These are phyloP conservation scores for Buddleja alternifolia DNA, from an alignment of 257 asterid species.

Conservation along the genomic window DNA sequence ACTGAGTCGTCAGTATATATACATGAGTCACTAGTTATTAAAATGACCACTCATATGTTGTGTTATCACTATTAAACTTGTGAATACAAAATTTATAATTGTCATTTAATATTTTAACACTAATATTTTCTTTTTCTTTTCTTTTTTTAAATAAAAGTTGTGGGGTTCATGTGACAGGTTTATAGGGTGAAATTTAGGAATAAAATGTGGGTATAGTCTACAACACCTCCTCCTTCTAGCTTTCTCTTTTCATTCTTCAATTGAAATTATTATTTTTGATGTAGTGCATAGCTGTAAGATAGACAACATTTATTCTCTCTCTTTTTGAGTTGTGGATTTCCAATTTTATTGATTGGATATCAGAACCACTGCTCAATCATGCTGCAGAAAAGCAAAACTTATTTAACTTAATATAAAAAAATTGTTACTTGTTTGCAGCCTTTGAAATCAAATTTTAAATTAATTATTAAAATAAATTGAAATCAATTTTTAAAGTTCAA, in stretches of 20 bases:
- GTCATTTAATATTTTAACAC: too few species aligned
- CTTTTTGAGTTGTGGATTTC: slow-evolving; percentile 22
- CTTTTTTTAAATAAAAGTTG: slow-evolving; percentile 27
- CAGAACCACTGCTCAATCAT: slow-evolving; percentile 41
- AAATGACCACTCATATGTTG: too few species aligned
- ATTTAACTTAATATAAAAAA: slow-evolving; percentile 8
- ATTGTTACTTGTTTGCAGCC: slow-evolving; percentile 52
- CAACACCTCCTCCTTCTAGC: slow-evolving; percentile 35
- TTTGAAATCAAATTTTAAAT: slow-evolving; percentile 15
- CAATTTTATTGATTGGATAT: slow-evolving; percentile 39
- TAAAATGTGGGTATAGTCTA: slow-evolving; percentile 40
- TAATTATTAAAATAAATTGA: too few species aligned
- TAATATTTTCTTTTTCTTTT: too few species aligned
- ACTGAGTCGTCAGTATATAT: too few species aligned
- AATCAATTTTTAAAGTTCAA: slow-evolving; percentile 24
- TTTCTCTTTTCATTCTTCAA: slow-evolving; percentile 41
- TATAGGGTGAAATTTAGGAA: slow-evolving; percentile 35
- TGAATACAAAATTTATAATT: too few species aligned
- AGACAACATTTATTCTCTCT: slow-evolving; percentile 44
- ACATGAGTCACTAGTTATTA: too few species aligned
- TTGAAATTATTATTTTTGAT: slow-evolving; percentile 47
- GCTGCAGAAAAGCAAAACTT: slow-evolving; percentile 25
- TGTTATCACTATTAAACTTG: too few species aligned
- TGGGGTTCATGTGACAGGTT: slow-evolving; percentile 42
- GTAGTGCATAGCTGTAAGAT: slow-evolving; percentile 53